Percentiles rank a stretch among this genome's conserved stretches.
Evolutionary conservation across 2,329 filamentous ascomycete genomes (phyloP).

Genomic region (Hymenoscyphus linearis): DNA sequence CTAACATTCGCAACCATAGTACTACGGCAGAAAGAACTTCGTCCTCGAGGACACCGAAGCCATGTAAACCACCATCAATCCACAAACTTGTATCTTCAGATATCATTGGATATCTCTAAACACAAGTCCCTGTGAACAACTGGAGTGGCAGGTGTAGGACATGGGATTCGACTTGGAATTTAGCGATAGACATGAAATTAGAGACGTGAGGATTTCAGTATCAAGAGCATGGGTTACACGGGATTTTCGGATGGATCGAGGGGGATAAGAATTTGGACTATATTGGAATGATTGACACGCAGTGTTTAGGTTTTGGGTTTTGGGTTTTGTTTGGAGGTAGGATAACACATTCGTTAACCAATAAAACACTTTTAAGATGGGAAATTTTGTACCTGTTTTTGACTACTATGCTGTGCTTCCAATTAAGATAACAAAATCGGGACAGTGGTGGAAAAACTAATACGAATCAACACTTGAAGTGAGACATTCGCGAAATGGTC

Average conservation of each 20-base stretch:
- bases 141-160: neutral
- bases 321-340: neutral
- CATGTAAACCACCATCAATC: neutral
- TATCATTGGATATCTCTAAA: too few relatives aligned
- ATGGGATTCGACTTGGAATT: neutral
- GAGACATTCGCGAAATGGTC: too few relatives aligned
- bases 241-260: too few relatives aligned
- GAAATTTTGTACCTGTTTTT: too few relatives aligned
- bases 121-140: neutral
- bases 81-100: neutral
- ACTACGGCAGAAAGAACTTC: constrained; percentile 1
- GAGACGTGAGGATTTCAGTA: neutral
- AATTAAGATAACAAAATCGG: neutral
- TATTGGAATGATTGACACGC: too few relatives aligned
- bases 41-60: neutral
- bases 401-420: neutral
- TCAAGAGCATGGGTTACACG: neutral
- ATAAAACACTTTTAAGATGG: neutral
- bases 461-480: neutral
- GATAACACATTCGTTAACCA: neutral
- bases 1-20: neutral
- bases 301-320: neutral
- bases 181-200: neutral
- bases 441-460: neutral
- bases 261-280: neutral